phyloP scores from a whole-genome alignment of 352 stramenopile species.

The Phytophthora pluvialis region DNA sequence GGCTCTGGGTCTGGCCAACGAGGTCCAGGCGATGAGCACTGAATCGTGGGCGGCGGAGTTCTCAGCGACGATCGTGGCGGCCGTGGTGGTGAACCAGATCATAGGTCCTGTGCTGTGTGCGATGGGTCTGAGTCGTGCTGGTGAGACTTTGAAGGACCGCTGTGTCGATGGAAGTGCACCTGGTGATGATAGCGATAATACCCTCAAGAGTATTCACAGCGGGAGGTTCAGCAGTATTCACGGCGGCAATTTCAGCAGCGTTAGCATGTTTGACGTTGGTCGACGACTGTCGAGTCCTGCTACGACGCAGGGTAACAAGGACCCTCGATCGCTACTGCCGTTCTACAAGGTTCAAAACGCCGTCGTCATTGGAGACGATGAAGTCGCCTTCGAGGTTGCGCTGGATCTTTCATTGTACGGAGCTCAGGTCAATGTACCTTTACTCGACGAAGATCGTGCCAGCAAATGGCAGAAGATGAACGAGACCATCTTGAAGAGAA shows the following conservation, averaged over 20 bases:
- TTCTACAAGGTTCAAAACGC: slow-evolving; percentile 59
- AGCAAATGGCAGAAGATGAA: slow-evolving; percentile 71
- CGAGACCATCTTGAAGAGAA: slow-evolving; percentile 53
- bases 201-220: slow-evolving; percentile 13
- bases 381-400: slow-evolving; percentile 63
- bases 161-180: neutral
- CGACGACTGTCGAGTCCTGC: slow-evolving; percentile 13
- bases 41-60: slow-evolving; percentile 69
- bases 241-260: slow-evolving; percentile 6
- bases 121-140: slow-evolving; percentile 54
- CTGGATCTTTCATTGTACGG: slow-evolving; percentile 69
- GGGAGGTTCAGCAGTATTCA: slow-evolving; percentile 12
- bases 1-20: slow-evolving; percentile 63
- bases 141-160: slow-evolving; percentile 51
- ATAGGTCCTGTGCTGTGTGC: slow-evolving; percentile 66
- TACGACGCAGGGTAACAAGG: slow-evolving; percentile 39
- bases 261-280: slow-evolving; percentile 19
- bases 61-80: slow-evolving; percentile 64
- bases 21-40: slow-evolving; percentile 60
- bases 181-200: slow-evolving; percentile 13
- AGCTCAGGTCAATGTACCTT: slow-evolving; percentile 60
- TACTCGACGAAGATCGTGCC: slow-evolving; percentile 61
- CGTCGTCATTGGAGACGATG: slow-evolving; percentile 67
- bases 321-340: slow-evolving; percentile 47
- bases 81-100: slow-evolving; percentile 76